Evolutionary conservation across 371 early-diverging fungal genomes (phyloP).

Genomic region (Mucor mucedo): DNA sequence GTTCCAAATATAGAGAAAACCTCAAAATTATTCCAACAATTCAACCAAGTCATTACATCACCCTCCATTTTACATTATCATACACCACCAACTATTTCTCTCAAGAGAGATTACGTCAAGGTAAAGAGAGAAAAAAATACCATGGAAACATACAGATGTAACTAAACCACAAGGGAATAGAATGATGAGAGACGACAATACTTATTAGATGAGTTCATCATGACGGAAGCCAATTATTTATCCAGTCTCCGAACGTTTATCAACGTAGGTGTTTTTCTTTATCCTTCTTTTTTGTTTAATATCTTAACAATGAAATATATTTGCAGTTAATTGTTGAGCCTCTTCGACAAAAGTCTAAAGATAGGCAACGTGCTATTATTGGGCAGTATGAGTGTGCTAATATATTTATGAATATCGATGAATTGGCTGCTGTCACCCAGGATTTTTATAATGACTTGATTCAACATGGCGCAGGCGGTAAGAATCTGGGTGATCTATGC

Average conservation of each 20-base stretch:
- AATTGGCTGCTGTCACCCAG: conserved; percentile 23
- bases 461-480: neutral
- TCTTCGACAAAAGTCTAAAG: conserved; percentile 23
- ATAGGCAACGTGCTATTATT: conserved; percentile 26
- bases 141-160: neutral
- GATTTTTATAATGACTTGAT: conserved; percentile 23
- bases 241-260: conserved; percentile 23
- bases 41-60: conserved; percentile 17
- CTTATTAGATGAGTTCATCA: conserved; percentile 26
- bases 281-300: neutral
- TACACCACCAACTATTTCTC: conserved; percentile 6
- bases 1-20: conserved; percentile 7
- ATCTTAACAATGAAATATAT: neutral
- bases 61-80: conserved; percentile 11
- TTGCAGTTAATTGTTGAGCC: conserved; percentile 27
- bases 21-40: conserved; percentile 16
- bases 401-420: conserved; percentile 37
- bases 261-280: conserved; percentile 6
- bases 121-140: conserved; percentile 1
- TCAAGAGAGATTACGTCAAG: conserved; percentile 25
- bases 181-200: conserved; percentile 23
- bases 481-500: conserved; percentile 27
- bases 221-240: conserved; percentile 30
- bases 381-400: conserved; percentile 30
- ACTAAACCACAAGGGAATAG: neutral